Evolutionary conservation across 2,329 filamentous ascomycete species (phyloP), one percentile per base, ranked within the genome.

Genomic region (Setomelanomma holmii): DNA sequence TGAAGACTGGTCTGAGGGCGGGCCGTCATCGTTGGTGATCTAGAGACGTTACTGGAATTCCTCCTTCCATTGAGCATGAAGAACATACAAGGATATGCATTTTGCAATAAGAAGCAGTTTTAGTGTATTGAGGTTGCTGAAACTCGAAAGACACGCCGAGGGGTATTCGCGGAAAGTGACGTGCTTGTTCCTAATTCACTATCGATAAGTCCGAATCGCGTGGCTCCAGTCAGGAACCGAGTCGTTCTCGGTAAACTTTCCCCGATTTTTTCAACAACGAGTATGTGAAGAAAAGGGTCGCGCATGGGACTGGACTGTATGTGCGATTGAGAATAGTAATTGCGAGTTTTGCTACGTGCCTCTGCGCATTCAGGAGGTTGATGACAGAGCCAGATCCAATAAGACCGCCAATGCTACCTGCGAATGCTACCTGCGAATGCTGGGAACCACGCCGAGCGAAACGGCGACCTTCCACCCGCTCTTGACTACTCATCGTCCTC

Each of bases 21-120:
- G 80, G 35, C 79, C 79, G 64, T 82, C 79, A 55, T 82, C 79
- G 67, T 82, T 82, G 12, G 78, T 80, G 7, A 82, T 72, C 79
- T 81, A 51, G 24, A 47, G 24, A 7, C 10, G 19, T 43, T 46
- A 51, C 34, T 7, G 52, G 40, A 48, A 56, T 49, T 46, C 39
- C 14, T n/a, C n/a, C 24, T 10, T 5, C 21, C 20, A 30, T 30
- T 45, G 10, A 11, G 5, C 35, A 4, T 17, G 4, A 4, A 5
- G 14, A n/a, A 24, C 67, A 48, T 67, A 75, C 72, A 24, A 75
- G 70, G 40, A 76, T 75, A 58, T 76, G 74, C 73, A 76, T 75
- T 17, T 54, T 68, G 46, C 10, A 21, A 41, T n/a, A n/a, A n/a
- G 34, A 36, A 36, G 16, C 8, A 36, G 16, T 20, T 22, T 49